Evolutionary conservation across 192 early-diverging fungal species (phyloP).

Genomic region (Blastocladiella britannica): DNA sequence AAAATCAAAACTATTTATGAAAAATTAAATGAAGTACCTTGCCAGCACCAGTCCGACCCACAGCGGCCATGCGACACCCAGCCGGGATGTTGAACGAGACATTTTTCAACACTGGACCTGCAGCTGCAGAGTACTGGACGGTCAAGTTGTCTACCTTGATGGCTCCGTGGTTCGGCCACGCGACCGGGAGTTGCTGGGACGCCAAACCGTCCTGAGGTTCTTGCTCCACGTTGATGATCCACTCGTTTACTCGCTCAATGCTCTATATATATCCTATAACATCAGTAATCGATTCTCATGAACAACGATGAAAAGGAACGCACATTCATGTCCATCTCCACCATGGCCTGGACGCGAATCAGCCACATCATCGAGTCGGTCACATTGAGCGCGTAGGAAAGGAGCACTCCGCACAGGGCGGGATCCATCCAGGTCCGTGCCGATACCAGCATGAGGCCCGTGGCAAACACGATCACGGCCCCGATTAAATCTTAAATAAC

Average conservation of each 20-base stretch:
- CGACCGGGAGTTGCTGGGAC: conserved; percentile 21
- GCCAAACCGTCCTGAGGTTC: conserved; percentile 43
- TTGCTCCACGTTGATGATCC: conserved; percentile 56
- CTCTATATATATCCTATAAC: too few species aligned
- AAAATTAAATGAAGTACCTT: conserved; percentile 19
- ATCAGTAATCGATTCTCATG: too few species aligned
- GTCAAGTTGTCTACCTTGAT: conserved; percentile 47
- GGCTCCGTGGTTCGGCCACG: conserved; percentile 48
- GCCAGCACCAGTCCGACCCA: conserved; percentile 71
- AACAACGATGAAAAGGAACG: too few species aligned
- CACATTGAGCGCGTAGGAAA: conserved; percentile 71
- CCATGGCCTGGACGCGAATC: conserved; percentile 53
- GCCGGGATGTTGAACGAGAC: conserved; percentile 48
- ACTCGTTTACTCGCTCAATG: conserved; percentile 78
- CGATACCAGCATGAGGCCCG: conserved; percentile 42
- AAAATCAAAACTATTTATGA: not conserved
- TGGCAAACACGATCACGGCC: conserved; percentile 47
- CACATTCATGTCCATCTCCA: conserved; percentile 72
- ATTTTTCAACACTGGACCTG: conserved; percentile 48
- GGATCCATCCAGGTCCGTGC: conserved; percentile 40
- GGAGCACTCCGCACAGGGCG: conserved; percentile 64
- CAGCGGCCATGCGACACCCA: conserved; percentile 70
- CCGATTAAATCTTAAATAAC: conserved; percentile 62
- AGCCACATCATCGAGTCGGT: conserved; percentile 62
- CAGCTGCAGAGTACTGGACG: conserved; percentile 56